phyloP scores from a whole-genome alignment of 2,329 filamentous ascomycete species.

The Alternaria dauci region DNA sequence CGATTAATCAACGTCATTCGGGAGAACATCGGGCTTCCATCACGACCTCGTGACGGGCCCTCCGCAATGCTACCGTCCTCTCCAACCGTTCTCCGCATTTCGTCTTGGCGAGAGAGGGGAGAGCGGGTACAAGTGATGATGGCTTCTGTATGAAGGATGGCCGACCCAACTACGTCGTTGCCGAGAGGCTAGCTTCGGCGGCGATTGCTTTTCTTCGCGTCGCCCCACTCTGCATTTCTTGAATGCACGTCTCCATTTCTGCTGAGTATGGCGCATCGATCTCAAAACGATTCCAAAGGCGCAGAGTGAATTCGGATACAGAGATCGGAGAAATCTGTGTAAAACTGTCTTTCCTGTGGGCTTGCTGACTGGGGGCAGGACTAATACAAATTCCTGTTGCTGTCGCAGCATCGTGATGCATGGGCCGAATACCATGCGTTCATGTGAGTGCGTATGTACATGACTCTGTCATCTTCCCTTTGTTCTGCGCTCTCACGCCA shows the following conservation, averaged over 20 bases:
- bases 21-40: neutral
- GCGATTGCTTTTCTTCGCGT: neutral
- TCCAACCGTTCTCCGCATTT: slow-evolving; percentile 25
- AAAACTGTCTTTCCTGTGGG: neutral
- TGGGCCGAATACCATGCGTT: neutral
- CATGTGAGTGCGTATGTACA: neutral
- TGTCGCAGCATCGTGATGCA: neutral
- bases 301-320: neutral
- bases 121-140: slow-evolving; percentile 7
- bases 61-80: slow-evolving; percentile 12
- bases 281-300: too few species aligned
- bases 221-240: neutral
- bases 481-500: neutral
- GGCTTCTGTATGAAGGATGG: neutral
- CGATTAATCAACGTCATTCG: slow-evolving; percentile 11
- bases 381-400: neutral
- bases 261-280: neutral
- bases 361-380: neutral
- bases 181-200: neutral
- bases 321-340: neutral
- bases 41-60: slow-evolving; percentile 21
- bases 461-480: neutral
- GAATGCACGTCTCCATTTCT: neutral
- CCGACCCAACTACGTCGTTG: neutral
- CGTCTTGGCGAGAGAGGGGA: slow-evolving; percentile 27